A percentile compares a stretch with the other conserved stretches of the same genome.
These are phyloP conservation scores for Tulasnella sp. DNA, from an alignment of 768 basidiomycete genomes.

Conservation along the genomic window DNA sequence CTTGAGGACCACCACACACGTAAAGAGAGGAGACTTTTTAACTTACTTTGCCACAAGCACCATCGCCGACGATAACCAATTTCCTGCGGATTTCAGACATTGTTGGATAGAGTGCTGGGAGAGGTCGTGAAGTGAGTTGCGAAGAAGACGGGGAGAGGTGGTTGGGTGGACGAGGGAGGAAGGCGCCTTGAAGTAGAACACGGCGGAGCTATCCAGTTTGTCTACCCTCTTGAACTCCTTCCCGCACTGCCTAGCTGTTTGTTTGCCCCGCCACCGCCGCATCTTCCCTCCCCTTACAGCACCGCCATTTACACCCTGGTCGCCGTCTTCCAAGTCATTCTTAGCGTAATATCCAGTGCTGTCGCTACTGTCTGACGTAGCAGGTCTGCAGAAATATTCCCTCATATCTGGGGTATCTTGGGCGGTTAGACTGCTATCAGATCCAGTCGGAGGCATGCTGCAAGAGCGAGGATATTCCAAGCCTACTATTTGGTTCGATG, in stretches of 20 bases:
- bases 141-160: constrained; percentile 14
- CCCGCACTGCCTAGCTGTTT: constrained; percentile 16
- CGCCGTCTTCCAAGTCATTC: constrained; percentile 13
- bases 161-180: background rate
- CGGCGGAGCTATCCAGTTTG: constrained; percentile 12
- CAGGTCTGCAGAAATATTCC: background rate
- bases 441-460: background rate
- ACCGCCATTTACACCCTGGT: constrained; percentile 7
- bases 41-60: constrained; percentile 83
- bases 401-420: background rate
- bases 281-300: background rate
- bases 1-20: background rate
- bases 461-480: constrained; percentile 17
- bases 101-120: constrained; percentile 21
- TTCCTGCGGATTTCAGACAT: constrained; percentile 99
- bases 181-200: constrained; percentile 18
- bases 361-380: background rate
- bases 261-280: constrained; percentile 16
- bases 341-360: background rate
- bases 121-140: constrained; percentile 1
- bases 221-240: constrained; percentile 2
- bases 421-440: background rate
- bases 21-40: constrained; percentile 11
- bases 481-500: background rate
- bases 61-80: constrained; percentile 98